These are phyloP conservation scores for Murraya koenigii DNA, from an alignment of 345 rosid species.

Conservation along the genomic window DNA sequence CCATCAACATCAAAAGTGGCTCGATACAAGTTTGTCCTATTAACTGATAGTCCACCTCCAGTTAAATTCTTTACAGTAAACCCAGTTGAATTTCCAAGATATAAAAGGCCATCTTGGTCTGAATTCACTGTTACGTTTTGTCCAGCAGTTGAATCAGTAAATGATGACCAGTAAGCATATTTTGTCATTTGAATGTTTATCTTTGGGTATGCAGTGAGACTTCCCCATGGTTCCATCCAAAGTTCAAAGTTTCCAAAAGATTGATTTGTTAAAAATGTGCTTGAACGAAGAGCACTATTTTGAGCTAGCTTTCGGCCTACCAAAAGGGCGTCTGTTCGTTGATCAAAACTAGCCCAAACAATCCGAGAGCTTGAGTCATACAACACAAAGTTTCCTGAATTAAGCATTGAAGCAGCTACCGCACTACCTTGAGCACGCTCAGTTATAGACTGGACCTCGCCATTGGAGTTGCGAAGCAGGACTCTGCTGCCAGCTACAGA, in stretches of 20 bases:
- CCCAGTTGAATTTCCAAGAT: conserved; percentile 13
- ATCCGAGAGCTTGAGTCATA: too few relatives aligned
- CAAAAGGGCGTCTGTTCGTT: conserved; percentile 6
- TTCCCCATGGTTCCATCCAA: background rate
- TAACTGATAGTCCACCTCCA: too few relatives aligned
- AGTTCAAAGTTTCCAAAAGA: conserved; percentile 2
- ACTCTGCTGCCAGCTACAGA: too few relatives aligned
- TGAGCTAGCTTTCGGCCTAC: background rate
- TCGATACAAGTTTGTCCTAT: too few relatives aligned
- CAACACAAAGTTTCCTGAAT: conserved; percentile 5
- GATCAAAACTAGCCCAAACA: conserved; percentile 3
- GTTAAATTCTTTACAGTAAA: background rate
- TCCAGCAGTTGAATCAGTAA: background rate
- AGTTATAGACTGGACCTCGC: background rate
- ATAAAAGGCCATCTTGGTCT: conserved; percentile 14
- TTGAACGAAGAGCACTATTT: conserved; percentile 11
- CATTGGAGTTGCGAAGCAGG: background rate
- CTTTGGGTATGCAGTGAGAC: background rate
- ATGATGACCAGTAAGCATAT: too few relatives aligned
- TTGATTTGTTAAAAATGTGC: conserved; percentile 3
- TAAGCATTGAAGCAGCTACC: background rate
- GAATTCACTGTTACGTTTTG: background rate
- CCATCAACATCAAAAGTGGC: too few relatives aligned
- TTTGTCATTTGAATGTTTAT: background rate
- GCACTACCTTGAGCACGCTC: background rate